Evolutionary conservation across 371 early-diverging fungal genomes (phyloP), one percentile per base, ranked within the genome.

Genomic region (Massospora cicadina): DNA sequence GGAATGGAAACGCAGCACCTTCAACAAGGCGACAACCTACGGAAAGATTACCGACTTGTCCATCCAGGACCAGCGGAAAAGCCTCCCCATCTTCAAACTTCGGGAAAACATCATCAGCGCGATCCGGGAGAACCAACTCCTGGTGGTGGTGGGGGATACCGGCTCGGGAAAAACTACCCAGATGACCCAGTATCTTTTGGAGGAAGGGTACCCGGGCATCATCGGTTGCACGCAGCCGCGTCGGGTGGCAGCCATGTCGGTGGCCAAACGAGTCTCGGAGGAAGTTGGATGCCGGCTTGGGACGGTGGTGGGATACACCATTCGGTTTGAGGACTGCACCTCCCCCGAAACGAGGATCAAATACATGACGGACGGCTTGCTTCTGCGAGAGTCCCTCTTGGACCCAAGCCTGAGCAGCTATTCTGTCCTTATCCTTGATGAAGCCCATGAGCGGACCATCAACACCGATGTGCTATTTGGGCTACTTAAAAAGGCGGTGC

Each of bases 131-230:
- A 88, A 96, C 71, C 96, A 95, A 76, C 80, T 95, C 63, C 68
- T 96, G 70, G 81, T 97, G 65, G 91, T 91, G 0, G 88, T 96
- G 25, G 98, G 97, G 43, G 98, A 98, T 66, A 99, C 99, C 1
- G 99, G 99, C 3, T 94, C 97, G 12, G 99, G 99, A 28, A 99
- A 99, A 74, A 98, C 99, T 0, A 99, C 99, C 2, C 99, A 98
- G 75, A 91, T 99, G 86, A 93, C 99, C 2, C 98, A 99, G 75
- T 99, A 97, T 70, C 75, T 99, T 60, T 85, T 87, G 13, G 96
- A 98, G 73, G 92, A 91, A 71, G 94, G 94, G 0, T 94, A 89
- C 70, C 67, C 73, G 23, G 93, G 95, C 2, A 83, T 88, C 68
- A 94, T 99, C 71, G 98, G 97, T 10, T 94, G 99, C 75, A 98